Conservation (phyloP, 2,329 filamentous ascomycete genomes). For the Colletotrichum karsti region DNA sequence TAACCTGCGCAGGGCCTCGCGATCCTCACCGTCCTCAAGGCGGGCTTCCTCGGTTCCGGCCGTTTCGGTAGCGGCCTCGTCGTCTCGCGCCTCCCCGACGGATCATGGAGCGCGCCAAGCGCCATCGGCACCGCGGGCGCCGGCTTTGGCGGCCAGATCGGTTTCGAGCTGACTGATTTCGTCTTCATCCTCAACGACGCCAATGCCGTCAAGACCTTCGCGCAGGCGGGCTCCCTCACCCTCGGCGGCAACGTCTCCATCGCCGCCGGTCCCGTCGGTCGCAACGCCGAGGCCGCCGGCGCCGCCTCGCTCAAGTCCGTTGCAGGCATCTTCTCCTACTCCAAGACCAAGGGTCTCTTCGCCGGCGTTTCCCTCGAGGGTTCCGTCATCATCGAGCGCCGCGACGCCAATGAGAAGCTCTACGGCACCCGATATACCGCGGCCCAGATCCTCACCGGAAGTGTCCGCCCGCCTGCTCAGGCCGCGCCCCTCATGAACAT, state of each 20-base stretch:
- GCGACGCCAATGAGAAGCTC: constrained; percentile 96
- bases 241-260: constrained; percentile 96
- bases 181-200: constrained; percentile 98
- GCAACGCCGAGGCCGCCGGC: constrained; percentile 95
- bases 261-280: constrained; percentile 90
- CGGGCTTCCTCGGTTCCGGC: constrained; percentile 84
- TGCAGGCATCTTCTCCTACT: constrained; percentile 94
- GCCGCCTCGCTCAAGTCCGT: constrained; percentile 90
- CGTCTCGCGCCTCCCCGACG: constrained; percentile 80
- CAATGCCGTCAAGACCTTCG: constrained; percentile 90
- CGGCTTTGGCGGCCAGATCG: constrained; percentile 86
- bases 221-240: constrained; percentile 89
- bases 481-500: constrained; percentile 87
- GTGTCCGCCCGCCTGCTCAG: constrained; percentile 79
- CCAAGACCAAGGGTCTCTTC: constrained; percentile 96
- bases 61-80: constrained; percentile 86
- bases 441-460: constrained; percentile 80
- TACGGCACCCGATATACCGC: constrained; percentile 88
- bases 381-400: constrained; percentile 89
- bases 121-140: constrained; percentile 84
- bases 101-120: constrained; percentile 82
- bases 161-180: constrained; percentile 90
- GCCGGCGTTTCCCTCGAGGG: constrained; percentile 95
- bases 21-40: constrained; percentile 87
- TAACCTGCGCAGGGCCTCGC: constrained; percentile 70